Conservation (phyloP, 257 asterid genomes). For the Oldenlandia corymbosa region DNA sequence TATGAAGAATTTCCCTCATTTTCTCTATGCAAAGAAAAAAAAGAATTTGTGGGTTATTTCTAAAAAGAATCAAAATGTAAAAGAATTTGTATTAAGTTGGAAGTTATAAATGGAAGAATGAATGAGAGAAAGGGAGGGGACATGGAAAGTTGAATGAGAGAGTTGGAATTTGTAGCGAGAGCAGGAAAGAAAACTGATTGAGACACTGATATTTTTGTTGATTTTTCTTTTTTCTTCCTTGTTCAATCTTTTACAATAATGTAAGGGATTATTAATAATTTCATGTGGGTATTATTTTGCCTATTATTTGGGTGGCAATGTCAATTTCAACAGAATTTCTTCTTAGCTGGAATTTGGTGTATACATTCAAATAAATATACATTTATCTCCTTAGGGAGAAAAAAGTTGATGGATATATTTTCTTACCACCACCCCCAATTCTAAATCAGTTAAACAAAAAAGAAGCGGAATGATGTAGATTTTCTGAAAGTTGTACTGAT, state of each 20-base stretch:
- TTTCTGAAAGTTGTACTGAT: not conserved
- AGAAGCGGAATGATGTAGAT: not conserved
- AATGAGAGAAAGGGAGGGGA: conserved; percentile 1
- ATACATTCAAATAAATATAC: conserved; percentile 25
- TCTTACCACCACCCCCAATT: too few relatives aligned
- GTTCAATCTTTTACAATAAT: conserved; percentile 20
- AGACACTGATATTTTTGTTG: conserved; percentile 49
- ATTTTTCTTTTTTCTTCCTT: conserved; percentile 7
- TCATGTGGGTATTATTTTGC: conserved; percentile 44
- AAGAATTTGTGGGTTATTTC: not conserved
- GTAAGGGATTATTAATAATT: conserved; percentile 21
- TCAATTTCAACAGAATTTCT: conserved; percentile 41
- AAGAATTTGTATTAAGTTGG: not conserved
- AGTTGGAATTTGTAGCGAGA: conserved; percentile 31
- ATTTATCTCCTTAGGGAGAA: not conserved
- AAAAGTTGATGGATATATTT: not conserved
- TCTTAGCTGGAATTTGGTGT: conserved; percentile 53
- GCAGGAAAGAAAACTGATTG: conserved; percentile 22
- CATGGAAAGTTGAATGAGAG: conserved; percentile 17
- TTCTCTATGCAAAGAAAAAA: not conserved
- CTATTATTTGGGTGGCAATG: conserved; percentile 32
- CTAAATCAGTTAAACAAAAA: not conserved
- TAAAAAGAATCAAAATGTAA: not conserved
- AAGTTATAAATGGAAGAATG: not conserved
- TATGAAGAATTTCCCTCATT: conserved; percentile 70